These are phyloP conservation scores for Neurospora sp. DNA, from an alignment of 495 filamentous ascomycete species.

Conservation along the genomic window DNA sequence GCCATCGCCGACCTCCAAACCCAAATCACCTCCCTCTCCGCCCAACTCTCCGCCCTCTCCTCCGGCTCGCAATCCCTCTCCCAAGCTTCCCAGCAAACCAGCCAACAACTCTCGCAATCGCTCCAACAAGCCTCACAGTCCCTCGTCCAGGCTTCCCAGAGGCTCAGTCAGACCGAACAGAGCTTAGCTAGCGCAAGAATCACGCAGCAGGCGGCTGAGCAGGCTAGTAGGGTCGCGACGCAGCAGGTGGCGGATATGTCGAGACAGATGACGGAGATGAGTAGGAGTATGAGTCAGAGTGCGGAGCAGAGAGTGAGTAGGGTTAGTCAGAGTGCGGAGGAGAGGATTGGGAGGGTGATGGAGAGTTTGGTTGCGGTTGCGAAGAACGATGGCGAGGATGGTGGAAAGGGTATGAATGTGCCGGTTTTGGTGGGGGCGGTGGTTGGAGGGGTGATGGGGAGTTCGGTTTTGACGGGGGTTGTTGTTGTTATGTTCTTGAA, in stretches of 20 bases:
- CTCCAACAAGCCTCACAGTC: conserved; percentile 28
- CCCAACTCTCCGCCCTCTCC: conserved; percentile 22
- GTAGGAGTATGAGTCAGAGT: neutral
- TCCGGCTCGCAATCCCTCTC: conserved; percentile 22
- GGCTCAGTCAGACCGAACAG: conserved; percentile 17
- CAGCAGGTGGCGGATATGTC: conserved; percentile 10
- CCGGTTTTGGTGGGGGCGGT: neutral
- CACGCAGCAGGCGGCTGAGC: conserved; percentile 9
- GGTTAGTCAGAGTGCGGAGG: neutral
- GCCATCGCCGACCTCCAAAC: conserved; percentile 26
- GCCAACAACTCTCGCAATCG: conserved; percentile 29
- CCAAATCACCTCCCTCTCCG: conserved; percentile 31
- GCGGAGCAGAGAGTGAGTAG: neutral
- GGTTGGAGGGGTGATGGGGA: neutral
- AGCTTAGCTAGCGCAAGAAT: conserved; percentile 11
- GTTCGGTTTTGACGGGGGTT: neutral
- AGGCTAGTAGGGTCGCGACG: conserved; percentile 4
- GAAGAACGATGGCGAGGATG: neutral
- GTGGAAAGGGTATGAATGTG: neutral
- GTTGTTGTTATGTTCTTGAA: neutral
- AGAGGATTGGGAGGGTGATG: neutral
- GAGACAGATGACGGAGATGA: neutral
- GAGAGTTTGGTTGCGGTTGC: neutral
- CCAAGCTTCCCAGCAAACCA: conserved; percentile 28
- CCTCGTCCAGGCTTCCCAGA: conserved; percentile 17